Percentiles rank a stretch among this genome's conserved stretches.
phyloP scores from a whole-genome alignment of 164 flowering plant species.

The Protea cynaroides region DNA sequence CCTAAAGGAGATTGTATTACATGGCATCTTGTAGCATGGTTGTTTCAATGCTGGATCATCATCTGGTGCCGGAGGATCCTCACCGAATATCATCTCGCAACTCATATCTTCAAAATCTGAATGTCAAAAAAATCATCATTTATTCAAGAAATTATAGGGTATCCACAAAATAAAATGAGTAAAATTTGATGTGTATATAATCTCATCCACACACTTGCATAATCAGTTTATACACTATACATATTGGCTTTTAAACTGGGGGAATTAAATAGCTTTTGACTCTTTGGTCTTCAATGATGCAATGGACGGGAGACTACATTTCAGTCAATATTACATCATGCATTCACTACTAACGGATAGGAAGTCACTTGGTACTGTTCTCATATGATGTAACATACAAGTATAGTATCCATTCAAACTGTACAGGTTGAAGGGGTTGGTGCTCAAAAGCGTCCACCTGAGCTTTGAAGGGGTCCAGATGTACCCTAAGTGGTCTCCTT shows the following conservation, averaged over 20 bases:
- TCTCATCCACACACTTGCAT: no score
- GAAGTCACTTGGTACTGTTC: neutral
- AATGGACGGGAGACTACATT: neutral
- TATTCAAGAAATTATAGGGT: neutral
- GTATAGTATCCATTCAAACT: neutral
- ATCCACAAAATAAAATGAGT: no score
- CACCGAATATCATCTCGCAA: slow-evolving; percentile 86
- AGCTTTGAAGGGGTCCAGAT: slow-evolving; percentile 19
- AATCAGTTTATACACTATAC: no score
- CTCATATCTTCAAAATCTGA: slow-evolving; percentile 99
- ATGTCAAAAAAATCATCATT: slow-evolving; percentile 2
- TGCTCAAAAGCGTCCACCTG: neutral
- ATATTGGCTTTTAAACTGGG: no score
- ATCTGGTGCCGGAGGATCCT: slow-evolving; percentile 53
- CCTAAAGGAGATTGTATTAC: slow-evolving; percentile 28
- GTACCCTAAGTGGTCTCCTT: slow-evolving; percentile 33
- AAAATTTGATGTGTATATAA: no score
- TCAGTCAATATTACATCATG: slow-evolving; percentile 1
- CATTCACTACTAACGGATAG: slow-evolving; percentile 8
- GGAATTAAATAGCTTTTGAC: no score
- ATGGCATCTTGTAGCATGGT: slow-evolving; percentile 73
- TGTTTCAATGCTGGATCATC: slow-evolving; percentile 79
- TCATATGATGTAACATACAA: neutral
- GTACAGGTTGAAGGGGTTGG: neutral
- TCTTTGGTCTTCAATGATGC: neutral